These are phyloP conservation scores for Pichia sp. DNA, from an alignment of 1,139 yeast genomes.

Conservation along the genomic window DNA sequence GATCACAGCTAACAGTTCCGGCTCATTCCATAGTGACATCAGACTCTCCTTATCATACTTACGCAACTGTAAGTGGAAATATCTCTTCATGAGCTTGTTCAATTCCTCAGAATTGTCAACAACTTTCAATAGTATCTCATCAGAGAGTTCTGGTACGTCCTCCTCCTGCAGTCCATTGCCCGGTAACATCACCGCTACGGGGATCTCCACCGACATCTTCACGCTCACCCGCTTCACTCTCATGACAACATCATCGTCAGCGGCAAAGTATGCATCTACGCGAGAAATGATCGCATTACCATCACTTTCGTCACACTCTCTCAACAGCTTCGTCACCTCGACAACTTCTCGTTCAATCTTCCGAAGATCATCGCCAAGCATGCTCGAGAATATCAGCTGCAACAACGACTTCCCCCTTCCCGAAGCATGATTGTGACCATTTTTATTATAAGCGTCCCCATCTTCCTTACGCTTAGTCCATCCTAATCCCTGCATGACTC, in stretches of 20 bases:
- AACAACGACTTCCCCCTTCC: conserved; percentile 50
- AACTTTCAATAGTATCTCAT: conserved; percentile 8
- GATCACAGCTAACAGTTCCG: conserved; percentile 62
- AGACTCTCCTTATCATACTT: conserved; percentile 68
- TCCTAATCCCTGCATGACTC: conserved; percentile 13
- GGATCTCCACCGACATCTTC: conserved; percentile 8
- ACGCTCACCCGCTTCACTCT: conserved; percentile 32
- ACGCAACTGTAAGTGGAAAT: conserved; percentile 58
- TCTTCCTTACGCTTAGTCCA: conserved; percentile 3
- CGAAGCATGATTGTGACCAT: conserved; percentile 24
- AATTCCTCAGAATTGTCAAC: conserved; percentile 5
- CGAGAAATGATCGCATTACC: conserved; percentile 15
- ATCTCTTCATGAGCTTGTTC: conserved; percentile 37
- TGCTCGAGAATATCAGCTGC: conserved; percentile 63
- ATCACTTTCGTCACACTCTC: conserved; percentile 1
- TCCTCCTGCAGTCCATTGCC: conserved; percentile 13
- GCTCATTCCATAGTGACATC: conserved; percentile 79
- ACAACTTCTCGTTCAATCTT: conserved; percentile 37
- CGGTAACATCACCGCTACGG: conserved; percentile 12
- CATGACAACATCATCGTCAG: conserved; percentile 27
- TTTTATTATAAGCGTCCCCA: conserved; percentile 31
- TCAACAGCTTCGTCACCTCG: conserved; percentile 29
- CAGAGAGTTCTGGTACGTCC: conserved; percentile 1
- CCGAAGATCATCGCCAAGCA: conserved; percentile 72
- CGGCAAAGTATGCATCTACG: conserved; percentile 24